Evolutionary conservation across 768 basidiomycete species (phyloP).

Genomic region (Coprinopsis marcescibilis): DNA sequence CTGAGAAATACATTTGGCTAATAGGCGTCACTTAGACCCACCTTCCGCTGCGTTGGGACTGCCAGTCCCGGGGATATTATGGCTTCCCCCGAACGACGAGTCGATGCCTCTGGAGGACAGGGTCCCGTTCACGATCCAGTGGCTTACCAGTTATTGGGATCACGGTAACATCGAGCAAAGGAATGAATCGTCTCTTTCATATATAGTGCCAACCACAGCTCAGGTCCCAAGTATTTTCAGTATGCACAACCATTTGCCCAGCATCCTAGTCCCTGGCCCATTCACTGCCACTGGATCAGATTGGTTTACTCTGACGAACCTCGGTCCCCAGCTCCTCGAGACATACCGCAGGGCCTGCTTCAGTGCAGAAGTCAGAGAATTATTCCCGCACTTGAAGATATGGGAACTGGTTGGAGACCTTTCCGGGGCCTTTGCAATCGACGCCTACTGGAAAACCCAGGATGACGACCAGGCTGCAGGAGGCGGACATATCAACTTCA

Average conservation of each 20-base stretch:
- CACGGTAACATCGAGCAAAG: slow-evolving; percentile 23
- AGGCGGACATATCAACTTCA: slow-evolving; percentile 9
- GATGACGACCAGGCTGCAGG: slow-evolving; percentile 12
- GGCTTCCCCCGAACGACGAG: slow-evolving; percentile 21
- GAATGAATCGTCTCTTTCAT: slow-evolving; percentile 19
- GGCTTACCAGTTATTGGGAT: slow-evolving; percentile 29
- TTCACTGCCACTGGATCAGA: slow-evolving; percentile 17
- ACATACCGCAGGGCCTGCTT: slow-evolving; percentile 19
- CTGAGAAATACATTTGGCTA: neutral
- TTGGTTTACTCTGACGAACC: slow-evolving; percentile 15
- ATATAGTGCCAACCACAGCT: slow-evolving; percentile 17
- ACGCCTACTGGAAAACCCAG: slow-evolving; percentile 17
- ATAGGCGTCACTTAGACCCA: slow-evolving; percentile 15
- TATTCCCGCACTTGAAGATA: slow-evolving; percentile 16
- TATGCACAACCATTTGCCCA: slow-evolving; percentile 14
- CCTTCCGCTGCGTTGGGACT: slow-evolving; percentile 23
- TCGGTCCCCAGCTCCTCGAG: slow-evolving; percentile 12
- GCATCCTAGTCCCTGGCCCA: slow-evolving; percentile 9
- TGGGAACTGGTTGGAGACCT: slow-evolving; percentile 13
- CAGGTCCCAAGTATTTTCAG: slow-evolving; percentile 22
- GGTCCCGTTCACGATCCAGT: slow-evolving; percentile 19
- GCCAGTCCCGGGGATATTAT: slow-evolving; percentile 16
- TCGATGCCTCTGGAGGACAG: slow-evolving; percentile 19
- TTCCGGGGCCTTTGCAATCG: slow-evolving; percentile 15
- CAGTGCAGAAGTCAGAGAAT: slow-evolving; percentile 3